A percentile compares a stretch with the other conserved stretches of the same genome.
Conservation (phyloP, 2,329 filamentous ascomycete genomes). For the Apiospora malaysiana region DNA sequence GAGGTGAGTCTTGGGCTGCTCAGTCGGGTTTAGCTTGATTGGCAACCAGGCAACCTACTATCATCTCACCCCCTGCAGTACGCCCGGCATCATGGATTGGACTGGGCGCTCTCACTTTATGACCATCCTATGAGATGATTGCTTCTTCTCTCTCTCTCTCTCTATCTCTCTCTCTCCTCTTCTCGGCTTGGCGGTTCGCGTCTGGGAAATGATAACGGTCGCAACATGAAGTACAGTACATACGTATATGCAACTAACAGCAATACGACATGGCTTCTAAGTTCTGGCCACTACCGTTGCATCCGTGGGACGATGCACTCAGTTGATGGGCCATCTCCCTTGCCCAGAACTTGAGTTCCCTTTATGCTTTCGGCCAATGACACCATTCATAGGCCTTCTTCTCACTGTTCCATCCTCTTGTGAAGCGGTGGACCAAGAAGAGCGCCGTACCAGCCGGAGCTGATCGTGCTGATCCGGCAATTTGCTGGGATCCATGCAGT, state of each 20-base stretch:
- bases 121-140: background rate
- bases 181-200: background rate
- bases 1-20: conserved; percentile 8
- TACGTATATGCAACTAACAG: background rate
- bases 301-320: background rate
- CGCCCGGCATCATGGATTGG: background rate
- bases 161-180: background rate
- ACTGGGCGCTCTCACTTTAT: background rate
- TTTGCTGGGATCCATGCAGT: background rate
- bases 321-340: background rate
- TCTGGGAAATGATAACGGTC: background rate
- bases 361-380: background rate
- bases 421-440: background rate
- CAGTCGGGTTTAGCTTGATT: conserved; percentile 1
- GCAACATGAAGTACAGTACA: background rate
- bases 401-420: background rate
- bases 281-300: background rate
- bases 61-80: background rate
- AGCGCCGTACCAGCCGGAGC: background rate
- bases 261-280: background rate
- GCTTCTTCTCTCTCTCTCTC: background rate
- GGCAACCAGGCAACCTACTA: background rate
- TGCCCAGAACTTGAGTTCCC: background rate
- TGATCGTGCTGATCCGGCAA: conserved; percentile 2
- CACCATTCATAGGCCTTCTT: background rate